These are phyloP conservation scores for Thermothielavioides terrestris DNA, from an alignment of 495 filamentous ascomycete genomes.

Conservation along the genomic window DNA sequence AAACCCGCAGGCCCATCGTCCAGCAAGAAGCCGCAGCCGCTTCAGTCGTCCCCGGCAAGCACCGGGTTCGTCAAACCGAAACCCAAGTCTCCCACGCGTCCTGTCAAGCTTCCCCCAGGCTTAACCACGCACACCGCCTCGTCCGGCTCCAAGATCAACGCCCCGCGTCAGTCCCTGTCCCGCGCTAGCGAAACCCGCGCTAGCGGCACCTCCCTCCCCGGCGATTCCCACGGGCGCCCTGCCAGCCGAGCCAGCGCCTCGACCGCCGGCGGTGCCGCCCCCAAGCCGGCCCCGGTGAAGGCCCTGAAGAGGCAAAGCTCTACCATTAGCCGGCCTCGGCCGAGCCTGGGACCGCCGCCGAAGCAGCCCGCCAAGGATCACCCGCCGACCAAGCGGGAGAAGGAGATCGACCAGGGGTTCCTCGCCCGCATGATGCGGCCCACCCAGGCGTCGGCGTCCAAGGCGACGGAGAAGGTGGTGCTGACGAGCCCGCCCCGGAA, in stretches of 20 bases:
- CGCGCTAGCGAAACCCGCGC: slow-evolving; percentile 30
- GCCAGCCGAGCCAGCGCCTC: slow-evolving; percentile 40
- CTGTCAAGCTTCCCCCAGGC: slow-evolving; percentile 52
- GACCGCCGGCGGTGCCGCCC: slow-evolving; percentile 12
- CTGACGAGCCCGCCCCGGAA: slow-evolving; percentile 35
- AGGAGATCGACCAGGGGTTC: slow-evolving; percentile 62
- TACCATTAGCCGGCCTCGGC: slow-evolving; percentile 34
- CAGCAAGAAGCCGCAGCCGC: slow-evolving; percentile 28
- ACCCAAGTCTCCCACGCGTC: slow-evolving; percentile 56
- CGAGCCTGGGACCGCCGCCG: slow-evolving; percentile 44
- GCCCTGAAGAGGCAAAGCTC: slow-evolving; percentile 35
- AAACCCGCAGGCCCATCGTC: slow-evolving; percentile 22
- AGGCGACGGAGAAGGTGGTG: slow-evolving; percentile 64
- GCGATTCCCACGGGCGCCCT: slow-evolving; percentile 29
- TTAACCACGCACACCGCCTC: slow-evolving; percentile 56
- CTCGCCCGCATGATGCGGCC: slow-evolving; percentile 90
- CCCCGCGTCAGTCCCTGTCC: slow-evolving; percentile 29
- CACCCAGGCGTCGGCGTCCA: slow-evolving; percentile 69
- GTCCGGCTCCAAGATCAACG: slow-evolving; percentile 46
- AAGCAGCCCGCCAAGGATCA: slow-evolving; percentile 35
- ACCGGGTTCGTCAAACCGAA: slow-evolving; percentile 49
- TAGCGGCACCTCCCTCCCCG: slow-evolving; percentile 23
- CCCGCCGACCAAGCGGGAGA: slow-evolving; percentile 32
- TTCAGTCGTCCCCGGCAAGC: slow-evolving; percentile 27
- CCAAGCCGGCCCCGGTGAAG: slow-evolving; percentile 14